These are phyloP conservation scores for Candida labiduridarum DNA, from an alignment of 1,139 yeast genomes.

Conservation along the genomic window DNA sequence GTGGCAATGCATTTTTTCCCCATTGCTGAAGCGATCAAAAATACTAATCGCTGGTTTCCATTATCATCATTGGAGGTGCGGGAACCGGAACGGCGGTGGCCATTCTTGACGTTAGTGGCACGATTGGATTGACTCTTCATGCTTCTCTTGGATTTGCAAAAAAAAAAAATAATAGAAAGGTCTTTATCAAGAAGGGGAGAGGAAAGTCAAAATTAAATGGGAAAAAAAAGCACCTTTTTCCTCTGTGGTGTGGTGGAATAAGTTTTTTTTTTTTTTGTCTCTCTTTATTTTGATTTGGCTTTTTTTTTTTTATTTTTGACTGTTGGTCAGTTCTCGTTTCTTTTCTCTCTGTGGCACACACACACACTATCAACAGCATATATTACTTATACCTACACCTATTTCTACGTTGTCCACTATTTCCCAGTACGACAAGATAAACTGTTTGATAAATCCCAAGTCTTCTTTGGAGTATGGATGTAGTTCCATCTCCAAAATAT, in stretches of 20 bases:
- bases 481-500: conserved; percentile 69
- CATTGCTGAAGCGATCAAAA: conserved; percentile 52
- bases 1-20: conserved; percentile 63
- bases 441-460: conserved; percentile 53
- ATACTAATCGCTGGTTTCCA: conserved; percentile 49
- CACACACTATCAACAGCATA: conserved; percentile 28
- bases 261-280: neutral
- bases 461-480: conserved; percentile 70
- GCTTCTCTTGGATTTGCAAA: neutral
- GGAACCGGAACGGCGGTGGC: conserved; percentile 32
- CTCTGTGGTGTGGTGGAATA: neutral
- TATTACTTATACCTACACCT: conserved; percentile 35
- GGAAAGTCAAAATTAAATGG: neutral
- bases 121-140: conserved; percentile 31
- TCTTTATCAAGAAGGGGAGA: neutral
- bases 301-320: neutral
- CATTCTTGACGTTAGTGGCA: conserved; percentile 21
- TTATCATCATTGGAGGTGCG: conserved; percentile 16
- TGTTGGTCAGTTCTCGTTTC: neutral
- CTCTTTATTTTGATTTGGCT: neutral
- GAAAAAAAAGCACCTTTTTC: neutral
- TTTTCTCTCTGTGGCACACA: neutral
- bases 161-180: neutral
- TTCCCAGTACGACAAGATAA: conserved; percentile 59
- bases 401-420: conserved; percentile 34